A percentile compares a stretch with the other conserved stretches of the same genome.
Conservation (phyloP, 768 basidiomycete genomes). For the Boletus rubescentipes region DNA sequence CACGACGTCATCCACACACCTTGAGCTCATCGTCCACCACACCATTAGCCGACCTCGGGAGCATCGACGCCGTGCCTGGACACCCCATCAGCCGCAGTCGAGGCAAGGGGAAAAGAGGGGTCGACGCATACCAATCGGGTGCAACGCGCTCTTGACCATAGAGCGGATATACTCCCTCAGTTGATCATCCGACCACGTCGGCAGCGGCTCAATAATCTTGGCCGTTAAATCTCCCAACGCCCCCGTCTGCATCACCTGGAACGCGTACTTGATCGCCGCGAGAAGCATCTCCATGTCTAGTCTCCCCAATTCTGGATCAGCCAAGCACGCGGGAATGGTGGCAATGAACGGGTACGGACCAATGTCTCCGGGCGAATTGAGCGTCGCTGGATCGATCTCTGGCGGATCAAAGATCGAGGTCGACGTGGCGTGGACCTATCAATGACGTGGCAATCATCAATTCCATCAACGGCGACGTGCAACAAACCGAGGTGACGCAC, state of each 20-base stretch:
- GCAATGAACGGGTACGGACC: neutral
- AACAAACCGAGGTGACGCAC: neutral
- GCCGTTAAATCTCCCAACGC: conserved; percentile 11
- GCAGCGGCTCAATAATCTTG: conserved; percentile 14
- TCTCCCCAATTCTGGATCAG: neutral
- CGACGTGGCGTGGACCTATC: conserved; percentile 15
- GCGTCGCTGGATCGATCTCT: conserved; percentile 14
- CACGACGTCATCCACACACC: neutral
- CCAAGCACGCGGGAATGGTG: neutral
- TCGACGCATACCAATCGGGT: conserved; percentile 2
- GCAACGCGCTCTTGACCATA: conserved; percentile 4
- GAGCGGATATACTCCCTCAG: conserved; percentile 13
- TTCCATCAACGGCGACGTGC: too few relatives aligned
- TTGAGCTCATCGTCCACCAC: conserved; percentile 15
- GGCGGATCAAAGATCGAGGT: conserved; percentile 16
- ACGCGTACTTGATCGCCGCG: conserved; percentile 9
- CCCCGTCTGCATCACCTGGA: conserved; percentile 17
- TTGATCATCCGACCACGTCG: conserved; percentile 15
- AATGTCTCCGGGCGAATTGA: conserved; percentile 12
- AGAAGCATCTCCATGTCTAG: conserved; percentile 18
- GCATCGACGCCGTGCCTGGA: conserved; percentile 5
- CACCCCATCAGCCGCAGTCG: too few relatives aligned
- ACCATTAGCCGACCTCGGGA: conserved; percentile 17
- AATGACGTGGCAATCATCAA: too few relatives aligned
- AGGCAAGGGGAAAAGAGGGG: too few relatives aligned